Percentiles rank a stretch among this genome's conserved stretches.
Conservation (phyloP, 352 stramenopile species). For the Pythium guiyangense region DNA sequence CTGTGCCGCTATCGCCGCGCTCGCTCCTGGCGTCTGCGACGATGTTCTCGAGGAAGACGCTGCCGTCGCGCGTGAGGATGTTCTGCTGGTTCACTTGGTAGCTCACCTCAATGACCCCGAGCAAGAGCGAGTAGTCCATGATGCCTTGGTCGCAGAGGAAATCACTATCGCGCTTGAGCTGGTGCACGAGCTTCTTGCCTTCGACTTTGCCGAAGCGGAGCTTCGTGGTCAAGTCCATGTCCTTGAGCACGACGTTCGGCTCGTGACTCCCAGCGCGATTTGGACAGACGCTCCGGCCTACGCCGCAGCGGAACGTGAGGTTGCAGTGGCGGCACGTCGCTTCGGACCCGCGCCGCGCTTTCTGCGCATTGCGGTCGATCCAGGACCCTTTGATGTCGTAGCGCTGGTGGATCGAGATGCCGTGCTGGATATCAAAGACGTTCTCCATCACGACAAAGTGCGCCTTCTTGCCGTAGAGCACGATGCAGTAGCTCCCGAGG, state of each 20-base stretch:
- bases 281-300: conserved; percentile 47
- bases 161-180: conserved; percentile 65
- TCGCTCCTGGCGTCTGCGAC: too few relatives aligned
- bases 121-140: conserved; percentile 85
- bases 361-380: conserved; percentile 73
- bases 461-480: conserved; percentile 63
- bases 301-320: conserved; percentile 53
- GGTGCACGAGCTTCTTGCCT: conserved; percentile 37
- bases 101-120: conserved; percentile 75
- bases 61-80: too few relatives aligned
- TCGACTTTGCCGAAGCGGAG: conserved; percentile 46
- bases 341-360: conserved; percentile 48
- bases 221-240: conserved; percentile 80
- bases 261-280: conserved; percentile 60
- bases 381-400: conserved; percentile 89
- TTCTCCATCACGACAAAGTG: conserved; percentile 90
- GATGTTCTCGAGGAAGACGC: too few relatives aligned
- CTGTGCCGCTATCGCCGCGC: too few relatives aligned
- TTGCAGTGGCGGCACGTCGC: conserved; percentile 69
- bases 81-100: conserved; percentile 71
- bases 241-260: conserved; percentile 73
- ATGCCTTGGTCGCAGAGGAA: conserved; percentile 68
- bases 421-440: conserved; percentile 78
- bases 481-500: conserved; percentile 76
- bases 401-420: conserved; percentile 68